phyloP scores from a whole-genome alignment of 2,329 filamentous ascomycete species.

The Alternaria sp. region DNA sequence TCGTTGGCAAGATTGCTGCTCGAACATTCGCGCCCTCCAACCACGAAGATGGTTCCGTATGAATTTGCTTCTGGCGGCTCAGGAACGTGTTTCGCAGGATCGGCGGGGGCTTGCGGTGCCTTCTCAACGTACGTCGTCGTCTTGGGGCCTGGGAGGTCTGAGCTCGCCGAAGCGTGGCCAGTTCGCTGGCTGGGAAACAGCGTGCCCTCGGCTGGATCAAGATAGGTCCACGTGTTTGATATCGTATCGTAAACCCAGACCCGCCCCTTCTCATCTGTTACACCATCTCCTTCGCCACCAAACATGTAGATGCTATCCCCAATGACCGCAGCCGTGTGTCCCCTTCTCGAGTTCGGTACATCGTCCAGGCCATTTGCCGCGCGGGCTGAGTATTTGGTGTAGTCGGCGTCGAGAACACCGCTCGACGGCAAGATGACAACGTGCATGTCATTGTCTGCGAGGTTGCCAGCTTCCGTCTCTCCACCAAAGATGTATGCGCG shows the following conservation, averaged over 20 bases:
- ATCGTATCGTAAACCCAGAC: constrained; percentile 55
- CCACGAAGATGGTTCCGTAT: constrained; percentile 60
- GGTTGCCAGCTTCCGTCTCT: constrained; percentile 44
- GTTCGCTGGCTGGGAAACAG: constrained; percentile 38
- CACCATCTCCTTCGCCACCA: constrained; percentile 46
- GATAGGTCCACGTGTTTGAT: constrained; percentile 49
- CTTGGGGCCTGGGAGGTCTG: constrained; percentile 49
- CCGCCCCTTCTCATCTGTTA: constrained; percentile 44
- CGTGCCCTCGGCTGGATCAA: constrained; percentile 43
- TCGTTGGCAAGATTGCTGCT: constrained; percentile 48
- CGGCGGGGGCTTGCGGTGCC: constrained; percentile 50
- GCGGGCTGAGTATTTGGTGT: constrained; percentile 44
- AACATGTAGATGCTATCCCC: constrained; percentile 55
- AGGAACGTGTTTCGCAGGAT: constrained; percentile 50
- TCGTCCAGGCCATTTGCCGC: constrained; percentile 34
- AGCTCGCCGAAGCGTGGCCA: constrained; percentile 47
- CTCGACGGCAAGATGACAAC: constrained; percentile 58
- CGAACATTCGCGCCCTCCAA: constrained; percentile 52
- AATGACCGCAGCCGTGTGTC: constrained; percentile 52
- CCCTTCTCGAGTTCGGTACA: constrained; percentile 49
- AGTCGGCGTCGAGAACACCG: constrained; percentile 52
- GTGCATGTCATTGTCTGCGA: constrained; percentile 60
- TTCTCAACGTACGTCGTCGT: constrained; percentile 35
- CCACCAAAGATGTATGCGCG: constrained; percentile 65
- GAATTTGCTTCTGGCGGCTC: constrained; percentile 48